phyloP scores from a whole-genome alignment of 1,284 basidiomycete genomes.

The Ganoderma lingzhi region DNA sequence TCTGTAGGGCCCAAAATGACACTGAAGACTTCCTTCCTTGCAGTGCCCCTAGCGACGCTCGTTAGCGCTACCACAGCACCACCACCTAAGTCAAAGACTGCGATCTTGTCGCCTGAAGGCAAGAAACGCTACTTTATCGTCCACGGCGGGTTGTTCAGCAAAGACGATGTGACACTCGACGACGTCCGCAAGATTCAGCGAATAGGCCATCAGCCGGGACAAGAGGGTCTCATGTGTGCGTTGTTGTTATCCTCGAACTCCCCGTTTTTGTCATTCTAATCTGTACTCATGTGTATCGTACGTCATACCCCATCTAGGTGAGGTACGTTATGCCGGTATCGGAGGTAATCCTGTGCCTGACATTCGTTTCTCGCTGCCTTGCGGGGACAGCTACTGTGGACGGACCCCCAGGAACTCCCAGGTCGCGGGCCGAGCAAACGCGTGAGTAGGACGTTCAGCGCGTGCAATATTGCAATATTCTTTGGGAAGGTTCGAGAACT shows the following conservation, averaged over 20 bases:
- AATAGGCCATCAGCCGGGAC: constrained; percentile 91
- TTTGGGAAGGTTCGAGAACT: neutral
- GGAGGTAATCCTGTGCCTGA: neutral
- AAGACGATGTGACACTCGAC: constrained; percentile 92
- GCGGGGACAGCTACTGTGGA: constrained; percentile 77
- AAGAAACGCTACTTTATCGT: constrained; percentile 94
- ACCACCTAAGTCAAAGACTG: constrained; percentile 47
- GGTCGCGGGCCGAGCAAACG: constrained; percentile 98
- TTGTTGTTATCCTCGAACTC: constrained; percentile 29
- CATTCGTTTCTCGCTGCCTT: neutral
- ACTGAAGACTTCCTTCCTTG: constrained; percentile 14
- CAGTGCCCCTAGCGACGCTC: constrained; percentile 92
- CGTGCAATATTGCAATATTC: neutral
- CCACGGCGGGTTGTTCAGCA: constrained; percentile 96
- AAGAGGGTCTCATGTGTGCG: constrained; percentile 94
- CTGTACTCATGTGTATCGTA: neutral
- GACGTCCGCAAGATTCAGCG: constrained; percentile 91
- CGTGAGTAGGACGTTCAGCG: constrained; percentile 51
- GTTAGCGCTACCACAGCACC: constrained; percentile 78
- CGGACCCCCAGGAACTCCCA: constrained; percentile 90
- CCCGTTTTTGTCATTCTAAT: too few species aligned
- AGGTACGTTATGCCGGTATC: constrained; percentile 50
- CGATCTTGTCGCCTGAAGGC: constrained; percentile 86
- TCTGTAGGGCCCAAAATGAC: too few species aligned
- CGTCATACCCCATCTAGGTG: constrained; percentile 48